A percentile compares a stretch with the other conserved stretches of the same genome.
Conservation (phyloP, 441 rosid species). For the Geranium incanum region DNA sequence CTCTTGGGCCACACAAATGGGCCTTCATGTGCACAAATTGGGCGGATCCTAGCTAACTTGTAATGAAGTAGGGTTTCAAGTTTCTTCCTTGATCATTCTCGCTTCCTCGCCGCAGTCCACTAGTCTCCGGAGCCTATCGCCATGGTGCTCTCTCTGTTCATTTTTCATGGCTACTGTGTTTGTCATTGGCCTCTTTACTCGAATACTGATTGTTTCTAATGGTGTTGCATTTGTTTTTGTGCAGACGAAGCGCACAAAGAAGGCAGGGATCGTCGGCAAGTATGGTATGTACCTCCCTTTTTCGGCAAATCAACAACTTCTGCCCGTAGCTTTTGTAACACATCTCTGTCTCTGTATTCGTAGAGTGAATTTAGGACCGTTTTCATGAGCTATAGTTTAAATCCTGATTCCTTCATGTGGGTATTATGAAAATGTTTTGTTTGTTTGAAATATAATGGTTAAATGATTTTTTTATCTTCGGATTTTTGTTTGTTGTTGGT, state of each 20-base stretch:
- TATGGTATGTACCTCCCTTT: conserved; percentile 21
- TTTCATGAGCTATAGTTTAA: neutral
- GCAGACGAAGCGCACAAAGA: conserved; percentile 38
- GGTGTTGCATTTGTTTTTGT: conserved; percentile 3
- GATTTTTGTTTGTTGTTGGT: neutral
- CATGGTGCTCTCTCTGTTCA: conserved; percentile 21
- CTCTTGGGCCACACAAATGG: too few species aligned
- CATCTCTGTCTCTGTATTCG: neutral
- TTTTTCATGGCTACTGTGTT: too few species aligned
- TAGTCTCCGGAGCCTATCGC: neutral
- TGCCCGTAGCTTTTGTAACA: neutral
- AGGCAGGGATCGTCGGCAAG: conserved; percentile 37
- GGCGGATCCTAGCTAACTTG: too few species aligned
- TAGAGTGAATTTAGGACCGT: neutral
- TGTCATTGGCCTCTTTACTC: neutral
- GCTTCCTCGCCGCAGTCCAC: conserved; percentile 14
- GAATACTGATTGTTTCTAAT: neutral
- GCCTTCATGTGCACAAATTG: too few species aligned
- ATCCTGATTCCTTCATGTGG: neutral
- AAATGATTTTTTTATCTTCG: too few species aligned
- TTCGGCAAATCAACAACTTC: neutral
- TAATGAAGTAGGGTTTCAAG: conserved; percentile 7
- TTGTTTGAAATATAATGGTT: neutral
- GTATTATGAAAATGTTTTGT: neutral
- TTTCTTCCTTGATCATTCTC: conserved; percentile 1